These are phyloP conservation scores for Carpinus viminea DNA, from an alignment of 306 rosid species.

Conservation along the genomic window DNA sequence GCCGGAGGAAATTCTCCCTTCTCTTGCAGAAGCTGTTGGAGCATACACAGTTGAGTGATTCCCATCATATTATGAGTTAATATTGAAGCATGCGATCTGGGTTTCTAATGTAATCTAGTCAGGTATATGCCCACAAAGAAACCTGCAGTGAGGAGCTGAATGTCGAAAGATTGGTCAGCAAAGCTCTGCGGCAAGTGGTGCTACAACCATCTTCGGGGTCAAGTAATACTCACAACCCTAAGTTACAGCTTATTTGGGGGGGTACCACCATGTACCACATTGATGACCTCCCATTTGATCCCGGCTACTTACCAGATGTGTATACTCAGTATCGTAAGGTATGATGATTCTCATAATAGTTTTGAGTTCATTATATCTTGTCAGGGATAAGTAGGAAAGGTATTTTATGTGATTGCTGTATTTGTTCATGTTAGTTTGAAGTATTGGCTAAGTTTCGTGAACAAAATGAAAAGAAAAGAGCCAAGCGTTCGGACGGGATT, in stretches of 20 bases:
- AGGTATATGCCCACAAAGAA: slow-evolving; percentile 98
- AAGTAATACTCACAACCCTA: slow-evolving; percentile 38
- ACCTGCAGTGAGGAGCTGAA: slow-evolving; percentile 86
- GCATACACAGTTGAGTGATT: slow-evolving; percentile 71
- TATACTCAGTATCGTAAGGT: slow-evolving; percentile 95
- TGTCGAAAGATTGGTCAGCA: slow-evolving; percentile 64
- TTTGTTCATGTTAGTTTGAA: too few species aligned
- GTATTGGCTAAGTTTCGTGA: too few species aligned
- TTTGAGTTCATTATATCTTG: slow-evolving; percentile 19
- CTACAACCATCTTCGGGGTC: slow-evolving; percentile 34
- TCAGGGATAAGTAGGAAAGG: not conserved
- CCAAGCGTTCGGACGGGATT: too few species aligned
- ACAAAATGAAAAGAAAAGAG: too few species aligned
- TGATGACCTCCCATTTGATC: slow-evolving; percentile 77
- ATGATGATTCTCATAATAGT: slow-evolving; percentile 23
- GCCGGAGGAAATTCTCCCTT: slow-evolving; percentile 83
- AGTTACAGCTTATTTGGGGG: slow-evolving; percentile 86
- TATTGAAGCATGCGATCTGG: slow-evolving; percentile 21
- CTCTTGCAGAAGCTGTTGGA: slow-evolving; percentile 62
- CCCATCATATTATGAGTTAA: slow-evolving; percentile 6
- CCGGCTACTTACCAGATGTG: slow-evolving; percentile 65
- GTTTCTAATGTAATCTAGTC: slow-evolving; percentile 33
- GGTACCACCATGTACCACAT: slow-evolving; percentile 92
- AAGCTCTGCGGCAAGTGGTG: slow-evolving; percentile 53
- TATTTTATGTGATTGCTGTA: slow-evolving; percentile 13